phyloP scores from a whole-genome alignment of 371 early-diverging fungal genomes.

The Haplosporangium sp. region DNA sequence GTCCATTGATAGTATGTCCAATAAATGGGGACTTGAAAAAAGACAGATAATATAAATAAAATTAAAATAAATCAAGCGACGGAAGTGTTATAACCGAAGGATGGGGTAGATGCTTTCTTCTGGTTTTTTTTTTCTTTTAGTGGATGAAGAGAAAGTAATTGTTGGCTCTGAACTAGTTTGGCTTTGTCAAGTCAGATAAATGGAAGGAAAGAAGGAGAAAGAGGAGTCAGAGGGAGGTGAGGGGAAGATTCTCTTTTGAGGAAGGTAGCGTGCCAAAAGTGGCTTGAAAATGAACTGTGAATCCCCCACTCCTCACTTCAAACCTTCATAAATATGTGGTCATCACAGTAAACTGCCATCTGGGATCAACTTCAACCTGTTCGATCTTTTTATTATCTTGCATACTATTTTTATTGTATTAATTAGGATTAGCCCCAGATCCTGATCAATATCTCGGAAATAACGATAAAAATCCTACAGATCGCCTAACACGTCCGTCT shows the following conservation, averaged over 20 bases:
- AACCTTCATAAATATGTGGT: too few species aligned
- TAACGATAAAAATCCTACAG: too few species aligned
- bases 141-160: not conserved
- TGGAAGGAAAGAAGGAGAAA: not conserved
- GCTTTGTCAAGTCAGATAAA: not conserved
- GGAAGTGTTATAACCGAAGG: not conserved
- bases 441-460: too few species aligned
- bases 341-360: too few species aligned
- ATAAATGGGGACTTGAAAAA: constrained; percentile 9
- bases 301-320: too few species aligned
- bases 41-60: constrained; percentile 1
- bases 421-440: too few species aligned
- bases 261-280: not conserved
- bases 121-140: not conserved
- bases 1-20: constrained; percentile 54
- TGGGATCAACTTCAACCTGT: too few species aligned
- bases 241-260: not conserved
- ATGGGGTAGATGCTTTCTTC: not conserved
- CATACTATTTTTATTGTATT: too few species aligned
- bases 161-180: not conserved
- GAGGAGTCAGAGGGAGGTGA: not conserved
- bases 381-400: too few species aligned
- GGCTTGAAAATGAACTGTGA: not conserved
- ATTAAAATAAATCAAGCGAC: not conserved
- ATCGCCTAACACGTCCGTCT: too few species aligned